A percentile compares a stretch with the other conserved stretches of the same genome.
Conservation (phyloP, 2,329 filamentous ascomycete species). For the Ophiosphaerella herpotricha region DNA sequence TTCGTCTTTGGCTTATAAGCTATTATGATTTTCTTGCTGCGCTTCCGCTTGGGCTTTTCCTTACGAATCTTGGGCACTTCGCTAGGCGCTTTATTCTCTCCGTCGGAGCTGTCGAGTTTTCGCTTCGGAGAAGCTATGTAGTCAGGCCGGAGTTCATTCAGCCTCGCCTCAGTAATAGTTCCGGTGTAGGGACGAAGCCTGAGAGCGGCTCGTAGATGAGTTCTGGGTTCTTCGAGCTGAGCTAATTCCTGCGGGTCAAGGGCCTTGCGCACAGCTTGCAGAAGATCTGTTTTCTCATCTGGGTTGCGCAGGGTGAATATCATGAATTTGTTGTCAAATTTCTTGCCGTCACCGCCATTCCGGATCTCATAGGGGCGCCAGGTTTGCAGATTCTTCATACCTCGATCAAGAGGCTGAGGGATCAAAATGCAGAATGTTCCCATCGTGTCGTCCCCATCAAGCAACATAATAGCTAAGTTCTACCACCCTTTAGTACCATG, state of each 20-base stretch:
- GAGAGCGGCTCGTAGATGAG: too few relatives aligned
- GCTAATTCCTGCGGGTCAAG: slow-evolving; percentile 1
- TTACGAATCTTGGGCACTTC: too few relatives aligned
- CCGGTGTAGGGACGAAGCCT: too few relatives aligned
- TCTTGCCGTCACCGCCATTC: not conserved
- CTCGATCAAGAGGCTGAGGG: slow-evolving; percentile 17
- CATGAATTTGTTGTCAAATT: slow-evolving; percentile 17
- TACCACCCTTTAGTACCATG: slow-evolving; percentile 5
- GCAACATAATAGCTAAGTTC: slow-evolving; percentile 24
- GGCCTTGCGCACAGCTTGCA: slow-evolving; percentile 3
- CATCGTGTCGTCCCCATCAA: slow-evolving; percentile 14
- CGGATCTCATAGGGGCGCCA: slow-evolving; percentile 19
- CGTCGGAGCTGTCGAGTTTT: too few relatives aligned
- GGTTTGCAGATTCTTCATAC: slow-evolving; percentile 11
- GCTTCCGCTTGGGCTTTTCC: too few relatives aligned
- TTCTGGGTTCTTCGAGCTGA: too few relatives aligned
- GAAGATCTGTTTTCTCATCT: slow-evolving; percentile 1
- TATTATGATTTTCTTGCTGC: too few relatives aligned
- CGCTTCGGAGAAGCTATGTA: too few relatives aligned
- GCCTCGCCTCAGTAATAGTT: too few relatives aligned
- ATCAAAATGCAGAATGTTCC: slow-evolving; percentile 27
- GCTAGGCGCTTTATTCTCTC: too few relatives aligned
- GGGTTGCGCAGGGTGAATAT: slow-evolving; percentile 18
- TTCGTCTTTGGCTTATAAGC: too few relatives aligned
- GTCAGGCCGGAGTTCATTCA: too few relatives aligned